Evolutionary conservation across 1,139 yeast genomes (phyloP), one percentile per base, ranked within the genome.

Genomic region (Sugiyamaella pinicola): DNA sequence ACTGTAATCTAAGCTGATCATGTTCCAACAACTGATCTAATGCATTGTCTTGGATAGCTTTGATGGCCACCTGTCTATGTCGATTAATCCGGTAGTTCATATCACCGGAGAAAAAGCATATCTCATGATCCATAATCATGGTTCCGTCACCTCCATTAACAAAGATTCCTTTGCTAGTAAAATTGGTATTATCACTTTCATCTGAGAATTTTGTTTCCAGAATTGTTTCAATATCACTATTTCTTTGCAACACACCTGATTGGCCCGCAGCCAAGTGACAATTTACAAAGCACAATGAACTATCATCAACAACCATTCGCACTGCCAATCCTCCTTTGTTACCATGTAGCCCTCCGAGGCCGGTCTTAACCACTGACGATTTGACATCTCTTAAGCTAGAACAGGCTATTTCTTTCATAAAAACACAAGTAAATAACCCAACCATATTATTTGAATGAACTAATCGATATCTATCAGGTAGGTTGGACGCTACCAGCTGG

Each of bases 231-330:
- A 85, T 84, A 69, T 93, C 96, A 60, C 83, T 83, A 64, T 89
- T 90, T 59, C 99, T 78, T 68, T 91, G 97, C 37, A 82, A 84
- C 4, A 84, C 73, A 56, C 87, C 85, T 33, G 78, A 76, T 49
- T 84, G 81, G 1, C 99, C 99, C 0, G 99, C 98, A 0, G 99
- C 96, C 59, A 83, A 76, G 74, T 93, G 99, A 2, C 95, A 87
- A 50, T 90, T 86, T 29, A 89, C 85, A 66, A 88, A 83, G 66
- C 96, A 87, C 56, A 87, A 75, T 0, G 87, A 78, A 1, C 93
- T 81, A 51, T 83, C 84, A 9, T 89, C 89, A 59, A 86, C 80
- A 54, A 83, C 78, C 69, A 93, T 82, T 58, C 97, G 77, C 10
- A 90, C 86, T 0, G 96, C 91, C 50, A 89, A 85, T 1, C 93